Base-by-base conservation (phyloP, 1,139 yeast genomes). In the Candida sp. region DNA sequence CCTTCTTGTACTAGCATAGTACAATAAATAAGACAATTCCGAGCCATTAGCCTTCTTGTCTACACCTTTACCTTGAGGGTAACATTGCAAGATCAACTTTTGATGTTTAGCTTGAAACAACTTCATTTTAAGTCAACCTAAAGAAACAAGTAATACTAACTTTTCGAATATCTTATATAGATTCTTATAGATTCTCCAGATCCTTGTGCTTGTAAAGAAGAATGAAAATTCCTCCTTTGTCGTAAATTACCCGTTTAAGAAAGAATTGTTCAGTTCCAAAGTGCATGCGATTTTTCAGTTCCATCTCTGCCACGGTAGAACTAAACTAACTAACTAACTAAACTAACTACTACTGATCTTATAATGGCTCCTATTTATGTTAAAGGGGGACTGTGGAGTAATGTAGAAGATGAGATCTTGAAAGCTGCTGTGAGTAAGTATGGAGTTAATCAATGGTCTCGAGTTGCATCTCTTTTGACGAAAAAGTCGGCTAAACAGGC, bases 401-500 rank as follows among this genome's bases (percentile, higher is more conserved):
- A 87, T 57, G 82, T 87, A 6, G 98, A 91, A 57, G 98, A 91
- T 63, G 93, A 88, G 60, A 86, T 91, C 39, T 70, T 93, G 41
- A 83, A 85, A 53, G 96, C 97, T 0, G 97, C 97, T 1, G 87
- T 93, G 2, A 81, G 95, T 39, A 93, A 93, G 59, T 93, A 93
- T 61, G 99, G 99, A 0, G 70, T 90, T 21, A 90, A 87, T 52
- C 97, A 93, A 58, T 93, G 99, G 99, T 81, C 93, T 5, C 79
- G 97, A 42, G 95, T 93, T 4, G 87, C 97, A 3, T 89, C 97
- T 0, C 70, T 93, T 43, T 67, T 93, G 35, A 86, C 90, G 11
- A 82, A 86, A 58, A 93, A 91, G 63, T 83, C 90, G 4, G 96
- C 97, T 11, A 84, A 84, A 57, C 98, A 93, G 61, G 95, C 96